Percentiles rank a stretch among this genome's conserved stretches.
Evolutionary conservation across 805 yeast genomes (phyloP).

Genomic region (Candida khao-thaluensis): DNA sequence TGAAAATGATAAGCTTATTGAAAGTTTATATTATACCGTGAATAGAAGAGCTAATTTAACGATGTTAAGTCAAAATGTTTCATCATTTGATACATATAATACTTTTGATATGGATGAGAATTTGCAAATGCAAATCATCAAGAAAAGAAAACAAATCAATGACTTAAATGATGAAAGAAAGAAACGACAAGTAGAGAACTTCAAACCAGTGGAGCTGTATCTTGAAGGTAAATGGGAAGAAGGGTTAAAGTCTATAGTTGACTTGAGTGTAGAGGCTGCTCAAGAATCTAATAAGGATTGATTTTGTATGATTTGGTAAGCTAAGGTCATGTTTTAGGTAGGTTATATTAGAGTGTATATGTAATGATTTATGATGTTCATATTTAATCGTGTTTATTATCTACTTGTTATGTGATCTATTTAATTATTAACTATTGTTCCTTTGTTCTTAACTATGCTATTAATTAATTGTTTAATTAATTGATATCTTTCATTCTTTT

Average conservation of each 20-base stretch:
- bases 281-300: too few relatives aligned
- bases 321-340: too few relatives aligned
- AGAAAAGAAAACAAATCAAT: conserved; percentile 43
- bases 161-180: conserved; percentile 44
- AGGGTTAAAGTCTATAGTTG: conserved; percentile 41
- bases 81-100: not conserved
- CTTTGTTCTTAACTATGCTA: too few relatives aligned
- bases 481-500: too few relatives aligned
- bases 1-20: conserved; percentile 26
- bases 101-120: conserved; percentile 26
- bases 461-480: too few relatives aligned
- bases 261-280: conserved; percentile 29
- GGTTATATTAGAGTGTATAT: too few relatives aligned
- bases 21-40: conserved; percentile 40
- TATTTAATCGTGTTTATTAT: not conserved
- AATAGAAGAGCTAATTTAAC: conserved; percentile 43
- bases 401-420: too few relatives aligned
- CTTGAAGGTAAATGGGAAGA: conserved; percentile 52
- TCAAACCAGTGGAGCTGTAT: conserved; percentile 44
- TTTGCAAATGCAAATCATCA: conserved; percentile 25
- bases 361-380: conserved; percentile 2
- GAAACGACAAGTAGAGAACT: conserved; percentile 39
- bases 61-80: conserved; percentile 22
- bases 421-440: too few relatives aligned
- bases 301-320: too few relatives aligned